Conservation (phyloP, 306 rosid species). For the Lithocarpus polystachyus region DNA sequence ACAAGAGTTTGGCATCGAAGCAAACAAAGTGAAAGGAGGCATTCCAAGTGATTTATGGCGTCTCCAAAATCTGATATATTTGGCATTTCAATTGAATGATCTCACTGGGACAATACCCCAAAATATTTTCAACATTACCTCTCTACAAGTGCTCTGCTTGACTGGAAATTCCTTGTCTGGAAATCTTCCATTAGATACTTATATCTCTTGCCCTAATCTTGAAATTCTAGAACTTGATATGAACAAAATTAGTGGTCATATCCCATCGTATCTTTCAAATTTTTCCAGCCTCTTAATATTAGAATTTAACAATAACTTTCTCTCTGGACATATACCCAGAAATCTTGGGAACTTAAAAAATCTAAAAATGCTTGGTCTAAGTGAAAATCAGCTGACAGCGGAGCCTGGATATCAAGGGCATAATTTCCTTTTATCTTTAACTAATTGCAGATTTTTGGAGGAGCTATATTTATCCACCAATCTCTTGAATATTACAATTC, state of each 20-base stretch:
- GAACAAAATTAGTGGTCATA: neutral
- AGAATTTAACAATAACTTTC: fast-evolving
- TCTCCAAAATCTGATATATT: neutral
- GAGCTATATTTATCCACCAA: fast-evolving
- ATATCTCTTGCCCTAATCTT: neutral
- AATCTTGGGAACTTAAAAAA: neutral
- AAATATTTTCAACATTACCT: neutral
- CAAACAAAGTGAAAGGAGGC: neutral
- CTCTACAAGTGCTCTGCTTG: fast-evolving
- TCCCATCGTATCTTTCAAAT: neutral
- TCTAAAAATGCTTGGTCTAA: fast-evolving
- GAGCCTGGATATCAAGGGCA: neutral
- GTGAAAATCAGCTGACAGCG: fast-evolving
- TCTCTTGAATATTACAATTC: neutral
- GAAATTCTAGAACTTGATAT: fast-evolving
- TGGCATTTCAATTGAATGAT: fast-evolving
- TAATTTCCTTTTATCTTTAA: neutral
- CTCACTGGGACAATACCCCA: neutral
- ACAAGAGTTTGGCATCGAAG: neutral
- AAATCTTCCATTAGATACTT: neutral
- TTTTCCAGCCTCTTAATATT: fast-evolving
- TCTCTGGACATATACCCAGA: neutral
- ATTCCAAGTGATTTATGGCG: neutral
- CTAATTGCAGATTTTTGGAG: neutral
- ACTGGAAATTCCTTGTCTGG: neutral